Percentiles rank a stretch among this genome's conserved stretches.
Conservation (phyloP, 805 yeast genomes). For the Starmerella roubikii region DNA sequence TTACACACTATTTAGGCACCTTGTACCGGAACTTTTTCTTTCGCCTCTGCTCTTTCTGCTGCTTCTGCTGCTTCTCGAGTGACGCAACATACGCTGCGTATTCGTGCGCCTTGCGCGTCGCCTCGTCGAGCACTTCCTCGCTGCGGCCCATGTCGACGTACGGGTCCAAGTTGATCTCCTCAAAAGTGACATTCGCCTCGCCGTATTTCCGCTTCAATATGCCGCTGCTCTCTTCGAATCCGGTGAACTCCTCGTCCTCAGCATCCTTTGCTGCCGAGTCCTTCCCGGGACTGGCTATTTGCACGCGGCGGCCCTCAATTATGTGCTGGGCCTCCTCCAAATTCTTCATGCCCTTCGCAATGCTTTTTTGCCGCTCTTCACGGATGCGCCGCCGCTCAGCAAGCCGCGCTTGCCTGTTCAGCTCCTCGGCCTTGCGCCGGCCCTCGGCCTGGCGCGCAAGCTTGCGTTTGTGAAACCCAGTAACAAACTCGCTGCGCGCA, state of each 20-base stretch:
- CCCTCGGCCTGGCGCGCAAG: slow-evolving; percentile 80
- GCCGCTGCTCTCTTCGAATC: slow-evolving; percentile 32
- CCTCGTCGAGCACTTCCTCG: slow-evolving; percentile 54
- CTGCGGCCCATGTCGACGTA: slow-evolving; percentile 58
- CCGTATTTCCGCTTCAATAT: slow-evolving; percentile 34
- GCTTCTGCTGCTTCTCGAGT: slow-evolving; percentile 28
- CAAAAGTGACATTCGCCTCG: slow-evolving; percentile 42
- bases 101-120: slow-evolving; percentile 66
- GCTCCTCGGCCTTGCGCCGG: slow-evolving; percentile 58
- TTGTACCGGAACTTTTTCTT: slow-evolving; percentile 72
- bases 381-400: slow-evolving; percentile 63
- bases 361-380: slow-evolving; percentile 53
- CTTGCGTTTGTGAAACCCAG: slow-evolving; percentile 93
- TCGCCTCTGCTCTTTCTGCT: slow-evolving; percentile 11
- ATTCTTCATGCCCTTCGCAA: slow-evolving; percentile 49
- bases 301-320: slow-evolving; percentile 23
- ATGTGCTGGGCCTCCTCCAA: slow-evolving; percentile 37
- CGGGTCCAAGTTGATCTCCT: slow-evolving; percentile 41
- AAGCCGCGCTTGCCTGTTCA: slow-evolving; percentile 53
- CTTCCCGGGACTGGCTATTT: slow-evolving; percentile 3
- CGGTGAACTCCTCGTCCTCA: slow-evolving; percentile 31
- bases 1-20: too few species aligned
- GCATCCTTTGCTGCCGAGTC: slow-evolving; percentile 17
- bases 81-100: slow-evolving; percentile 58
- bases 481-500: slow-evolving; percentile 53